These are phyloP conservation scores for Mycena capillaripes DNA, from an alignment of 768 basidiomycete genomes.

Conservation along the genomic window DNA sequence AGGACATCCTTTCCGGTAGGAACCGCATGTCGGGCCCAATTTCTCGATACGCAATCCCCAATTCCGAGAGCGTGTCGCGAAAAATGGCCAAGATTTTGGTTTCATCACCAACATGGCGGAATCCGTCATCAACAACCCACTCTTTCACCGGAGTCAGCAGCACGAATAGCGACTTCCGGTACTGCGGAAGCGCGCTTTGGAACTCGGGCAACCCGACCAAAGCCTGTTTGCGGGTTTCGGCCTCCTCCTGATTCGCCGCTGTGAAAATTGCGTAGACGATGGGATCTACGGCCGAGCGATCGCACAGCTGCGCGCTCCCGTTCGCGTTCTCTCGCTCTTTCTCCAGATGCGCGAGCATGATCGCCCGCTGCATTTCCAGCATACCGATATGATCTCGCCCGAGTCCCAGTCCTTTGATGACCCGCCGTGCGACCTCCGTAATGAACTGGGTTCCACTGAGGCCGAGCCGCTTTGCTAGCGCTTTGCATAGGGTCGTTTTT, in stretches of 20 bases:
- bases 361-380: slow-evolving; percentile 74
- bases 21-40: slow-evolving; percentile 61
- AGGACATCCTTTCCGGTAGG: slow-evolving; percentile 53
- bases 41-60: slow-evolving; percentile 59
- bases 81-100: slow-evolving; percentile 55
- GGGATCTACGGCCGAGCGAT: slow-evolving; percentile 76
- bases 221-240: slow-evolving; percentile 46
- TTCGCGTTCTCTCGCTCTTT: slow-evolving; percentile 52
- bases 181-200: slow-evolving; percentile 55
- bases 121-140: slow-evolving; percentile 76
- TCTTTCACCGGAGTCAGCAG: slow-evolving; percentile 68
- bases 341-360: slow-evolving; percentile 68
- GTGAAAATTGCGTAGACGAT: slow-evolving; percentile 72
- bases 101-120: slow-evolving; percentile 68
- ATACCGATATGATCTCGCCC: slow-evolving; percentile 63
- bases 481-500: slow-evolving; percentile 77
- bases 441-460: slow-evolving; percentile 59
- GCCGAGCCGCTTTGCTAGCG: slow-evolving; percentile 58
- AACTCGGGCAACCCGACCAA: slow-evolving; percentile 57
- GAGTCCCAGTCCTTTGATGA: slow-evolving; percentile 69
- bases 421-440: slow-evolving; percentile 71
- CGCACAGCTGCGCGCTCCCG: slow-evolving; percentile 61
- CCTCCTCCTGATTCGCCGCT: slow-evolving; percentile 53
- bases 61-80: slow-evolving; percentile 52
- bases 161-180: slow-evolving; percentile 64